These are phyloP conservation scores for Mycena amicta DNA, from an alignment of 768 basidiomycete genomes.

Conservation along the genomic window DNA sequence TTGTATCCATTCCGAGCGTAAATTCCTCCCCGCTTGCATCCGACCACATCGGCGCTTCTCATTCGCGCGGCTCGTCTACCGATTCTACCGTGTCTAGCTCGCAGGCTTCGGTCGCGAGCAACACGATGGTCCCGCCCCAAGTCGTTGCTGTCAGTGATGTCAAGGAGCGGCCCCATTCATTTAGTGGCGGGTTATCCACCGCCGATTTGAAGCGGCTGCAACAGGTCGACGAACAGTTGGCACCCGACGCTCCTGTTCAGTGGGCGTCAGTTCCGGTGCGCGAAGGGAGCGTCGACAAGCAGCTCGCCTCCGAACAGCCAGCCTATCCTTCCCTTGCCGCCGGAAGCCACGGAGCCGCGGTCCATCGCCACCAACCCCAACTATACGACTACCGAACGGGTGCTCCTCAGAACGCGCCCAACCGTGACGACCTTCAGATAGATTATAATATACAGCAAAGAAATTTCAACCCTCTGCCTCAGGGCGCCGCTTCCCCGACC, in stretches of 20 bases:
- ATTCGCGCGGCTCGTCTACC: conserved; percentile 83
- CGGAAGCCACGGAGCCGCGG: no score
- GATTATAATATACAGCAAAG: conserved; percentile 66
- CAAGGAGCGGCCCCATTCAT: conserved; percentile 80
- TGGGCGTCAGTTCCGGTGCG: conserved; percentile 55
- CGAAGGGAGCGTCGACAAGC: conserved; percentile 44
- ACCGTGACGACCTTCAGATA: conserved; percentile 49
- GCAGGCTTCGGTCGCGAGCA: conserved; percentile 58
- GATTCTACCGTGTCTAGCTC: conserved; percentile 68
- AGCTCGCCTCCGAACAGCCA: conserved; percentile 45
- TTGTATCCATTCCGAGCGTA: conserved; percentile 68
- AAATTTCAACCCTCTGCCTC: conserved; percentile 49
- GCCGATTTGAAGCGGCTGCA: conserved; percentile 78
- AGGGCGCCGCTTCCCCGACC: conserved; percentile 42
- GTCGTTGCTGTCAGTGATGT: conserved; percentile 69
- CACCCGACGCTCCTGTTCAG: conserved; percentile 43
- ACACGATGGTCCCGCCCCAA: conserved; percentile 57
- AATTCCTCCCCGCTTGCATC: conserved; percentile 73
- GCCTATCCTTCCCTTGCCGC: conserved; percentile 74
- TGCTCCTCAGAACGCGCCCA: conserved; percentile 36
- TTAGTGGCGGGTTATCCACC: conserved; percentile 74
- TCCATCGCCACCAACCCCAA: conserved; percentile 46
- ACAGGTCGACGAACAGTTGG: conserved; percentile 66
- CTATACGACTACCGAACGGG: conserved; percentile 53
- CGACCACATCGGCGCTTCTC: conserved; percentile 66